These are phyloP conservation scores for Russula sp. DNA, from an alignment of 768 basidiomycete genomes.

Conservation along the genomic window DNA sequence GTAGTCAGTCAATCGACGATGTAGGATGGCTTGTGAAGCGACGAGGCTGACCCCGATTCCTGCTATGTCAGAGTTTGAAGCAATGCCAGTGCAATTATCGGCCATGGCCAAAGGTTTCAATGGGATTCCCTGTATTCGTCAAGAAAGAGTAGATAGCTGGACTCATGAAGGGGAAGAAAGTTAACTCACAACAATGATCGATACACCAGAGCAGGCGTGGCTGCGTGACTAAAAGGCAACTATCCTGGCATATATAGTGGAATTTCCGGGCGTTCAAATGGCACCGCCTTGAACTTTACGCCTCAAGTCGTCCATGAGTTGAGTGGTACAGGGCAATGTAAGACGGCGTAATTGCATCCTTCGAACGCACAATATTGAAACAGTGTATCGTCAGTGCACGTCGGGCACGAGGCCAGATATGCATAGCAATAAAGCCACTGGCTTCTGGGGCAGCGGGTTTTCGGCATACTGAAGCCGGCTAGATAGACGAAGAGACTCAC, in stretches of 20 bases:
- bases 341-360: neutral
- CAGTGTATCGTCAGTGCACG: neutral
- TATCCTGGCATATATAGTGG: neutral
- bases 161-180: neutral
- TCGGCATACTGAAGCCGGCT: too few relatives aligned
- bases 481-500: too few relatives aligned
- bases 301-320: neutral
- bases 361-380: neutral
- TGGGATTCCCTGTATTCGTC: neutral
- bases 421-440: too few relatives aligned
- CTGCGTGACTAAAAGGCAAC: neutral
- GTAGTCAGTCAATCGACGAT: neutral
- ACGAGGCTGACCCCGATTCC: conserved; percentile 11
- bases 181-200: neutral
- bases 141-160: too few relatives aligned
- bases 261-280: neutral
- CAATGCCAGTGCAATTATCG: neutral
- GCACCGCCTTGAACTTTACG: neutral
- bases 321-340: neutral
- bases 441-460: too few relatives aligned
- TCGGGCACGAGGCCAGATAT: neutral
- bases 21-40: neutral
- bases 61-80: conserved; percentile 2
- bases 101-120: neutral
- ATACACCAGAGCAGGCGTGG: neutral